A percentile compares a stretch with the other conserved stretches of the same genome.
phyloP scores from a whole-genome alignment of 306 rosid genomes.

The Morella rubra region DNA sequence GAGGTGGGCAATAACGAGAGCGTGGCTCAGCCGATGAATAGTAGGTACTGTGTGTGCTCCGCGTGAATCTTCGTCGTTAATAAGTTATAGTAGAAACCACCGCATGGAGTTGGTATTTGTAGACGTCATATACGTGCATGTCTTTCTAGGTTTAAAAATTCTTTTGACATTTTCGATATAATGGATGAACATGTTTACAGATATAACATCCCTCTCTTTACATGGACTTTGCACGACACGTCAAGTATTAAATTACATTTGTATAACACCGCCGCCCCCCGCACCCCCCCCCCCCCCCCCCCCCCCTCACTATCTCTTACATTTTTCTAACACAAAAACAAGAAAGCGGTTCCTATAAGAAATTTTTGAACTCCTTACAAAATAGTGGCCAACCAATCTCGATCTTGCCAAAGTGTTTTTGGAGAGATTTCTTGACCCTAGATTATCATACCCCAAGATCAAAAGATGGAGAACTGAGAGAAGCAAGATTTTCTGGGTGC shows the following conservation, averaged over 20 bases:
- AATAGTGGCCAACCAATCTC: neutral
- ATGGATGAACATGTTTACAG: neutral
- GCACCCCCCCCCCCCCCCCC: neutral
- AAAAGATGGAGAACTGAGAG: slow-evolving; percentile 61
- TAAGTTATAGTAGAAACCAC: too few relatives aligned
- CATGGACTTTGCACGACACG: neutral
- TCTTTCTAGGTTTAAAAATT: too few relatives aligned
- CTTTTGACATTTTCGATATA: neutral
- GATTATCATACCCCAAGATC: slow-evolving; percentile 74
- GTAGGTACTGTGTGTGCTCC: too few relatives aligned
- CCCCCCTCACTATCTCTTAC: neutral
- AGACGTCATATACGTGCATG: too few relatives aligned
- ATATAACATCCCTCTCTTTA: neutral
- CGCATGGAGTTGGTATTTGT: too few relatives aligned
- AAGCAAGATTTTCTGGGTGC: slow-evolving; percentile 26
- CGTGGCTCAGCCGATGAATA: too few relatives aligned
- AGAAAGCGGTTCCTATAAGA: neutral
- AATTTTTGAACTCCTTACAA: neutral
- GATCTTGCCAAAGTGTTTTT: neutral
- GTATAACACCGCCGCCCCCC: neutral
- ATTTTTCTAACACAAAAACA: neutral
- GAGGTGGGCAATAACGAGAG: too few relatives aligned
- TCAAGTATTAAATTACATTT: neutral
- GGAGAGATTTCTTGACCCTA: neutral
- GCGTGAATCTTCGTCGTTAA: too few relatives aligned